phyloP scores from a whole-genome alignment of 2,329 filamentous ascomycete species.

The Paecilomyces sp. region DNA sequence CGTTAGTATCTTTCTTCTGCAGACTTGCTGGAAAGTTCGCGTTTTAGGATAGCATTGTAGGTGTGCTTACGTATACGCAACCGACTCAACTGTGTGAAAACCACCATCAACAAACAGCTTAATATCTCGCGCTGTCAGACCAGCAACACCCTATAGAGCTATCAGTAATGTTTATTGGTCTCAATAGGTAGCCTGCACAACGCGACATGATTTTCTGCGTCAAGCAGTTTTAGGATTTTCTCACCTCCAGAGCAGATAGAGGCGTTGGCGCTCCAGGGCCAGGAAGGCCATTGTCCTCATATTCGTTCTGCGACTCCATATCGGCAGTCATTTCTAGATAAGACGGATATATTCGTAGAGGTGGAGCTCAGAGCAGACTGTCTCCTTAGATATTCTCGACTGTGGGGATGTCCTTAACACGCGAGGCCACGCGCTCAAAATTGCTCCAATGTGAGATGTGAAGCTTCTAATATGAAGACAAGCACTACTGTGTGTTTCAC shows the following conservation, averaged over 20 bases:
- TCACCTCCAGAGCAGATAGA: constrained; percentile 75
- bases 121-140: constrained; percentile 90
- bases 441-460: neutral
- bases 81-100: constrained; percentile 89
- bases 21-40: neutral
- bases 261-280: constrained; percentile 93
- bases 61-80: constrained; percentile 71
- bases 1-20: constrained; percentile 11
- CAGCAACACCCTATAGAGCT: constrained; percentile 67
- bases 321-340: constrained; percentile 36
- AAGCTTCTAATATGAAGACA: neutral
- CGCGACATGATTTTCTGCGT: neutral
- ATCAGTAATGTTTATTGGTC: constrained; percentile 5
- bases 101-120: constrained; percentile 87
- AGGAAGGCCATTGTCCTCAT: constrained; percentile 66
- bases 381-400: neutral
- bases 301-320: constrained; percentile 62
- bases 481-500: neutral
- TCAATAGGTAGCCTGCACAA: neutral
- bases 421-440: constrained; percentile 10
- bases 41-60: neutral
- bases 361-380: neutral
- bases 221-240: constrained; percentile 13
- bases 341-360: neutral
- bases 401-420: neutral